phyloP scores from a whole-genome alignment of 1,139 yeast species.

The Yamadazyma mexicana region DNA sequence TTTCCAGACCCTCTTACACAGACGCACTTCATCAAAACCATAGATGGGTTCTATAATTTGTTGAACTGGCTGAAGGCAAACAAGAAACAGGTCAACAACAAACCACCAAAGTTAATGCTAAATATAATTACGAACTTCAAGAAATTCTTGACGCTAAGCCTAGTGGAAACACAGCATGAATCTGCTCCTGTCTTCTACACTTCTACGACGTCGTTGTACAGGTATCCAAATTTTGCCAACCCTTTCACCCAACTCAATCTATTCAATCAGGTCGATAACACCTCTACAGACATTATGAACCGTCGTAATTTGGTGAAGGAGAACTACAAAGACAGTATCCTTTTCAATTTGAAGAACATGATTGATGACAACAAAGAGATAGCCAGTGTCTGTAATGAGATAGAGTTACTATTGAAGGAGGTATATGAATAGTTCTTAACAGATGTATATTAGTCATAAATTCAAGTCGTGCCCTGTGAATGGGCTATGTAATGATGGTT shows the following conservation, averaged over 20 bases:
- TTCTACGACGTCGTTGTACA: slow-evolving; percentile 49
- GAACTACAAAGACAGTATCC: slow-evolving; percentile 8
- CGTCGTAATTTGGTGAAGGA: slow-evolving; percentile 51
- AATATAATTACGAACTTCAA: slow-evolving; percentile 46
- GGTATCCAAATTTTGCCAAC: slow-evolving; percentile 55
- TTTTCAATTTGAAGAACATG: slow-evolving; percentile 7
- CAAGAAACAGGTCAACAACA: slow-evolving; percentile 26
- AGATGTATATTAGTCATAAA: background rate
- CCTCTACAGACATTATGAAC: slow-evolving; percentile 60
- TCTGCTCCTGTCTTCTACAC: slow-evolving; percentile 25
- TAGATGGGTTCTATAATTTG: slow-evolving; percentile 56
- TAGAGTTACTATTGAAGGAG: background rate
- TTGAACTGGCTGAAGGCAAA: slow-evolving; percentile 58
- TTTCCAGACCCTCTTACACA: slow-evolving; percentile 52
- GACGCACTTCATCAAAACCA: slow-evolving; percentile 57
- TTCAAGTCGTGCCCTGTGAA: too few relatives aligned
- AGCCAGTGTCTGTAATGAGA: slow-evolving; percentile 1
- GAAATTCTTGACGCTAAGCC: slow-evolving; percentile 13
- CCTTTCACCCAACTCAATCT: slow-evolving; percentile 54
- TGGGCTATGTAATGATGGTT: background rate
- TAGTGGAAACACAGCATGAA: slow-evolving; percentile 22
- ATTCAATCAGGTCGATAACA: slow-evolving; percentile 31
- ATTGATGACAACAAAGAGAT: slow-evolving; percentile 8
- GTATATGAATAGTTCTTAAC: background rate
- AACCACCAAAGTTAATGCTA: slow-evolving; percentile 37